Evolutionary conservation across 768 basidiomycete genomes (phyloP), one percentile per base, ranked within the genome.

Genomic region (Tulasnella sp.): DNA sequence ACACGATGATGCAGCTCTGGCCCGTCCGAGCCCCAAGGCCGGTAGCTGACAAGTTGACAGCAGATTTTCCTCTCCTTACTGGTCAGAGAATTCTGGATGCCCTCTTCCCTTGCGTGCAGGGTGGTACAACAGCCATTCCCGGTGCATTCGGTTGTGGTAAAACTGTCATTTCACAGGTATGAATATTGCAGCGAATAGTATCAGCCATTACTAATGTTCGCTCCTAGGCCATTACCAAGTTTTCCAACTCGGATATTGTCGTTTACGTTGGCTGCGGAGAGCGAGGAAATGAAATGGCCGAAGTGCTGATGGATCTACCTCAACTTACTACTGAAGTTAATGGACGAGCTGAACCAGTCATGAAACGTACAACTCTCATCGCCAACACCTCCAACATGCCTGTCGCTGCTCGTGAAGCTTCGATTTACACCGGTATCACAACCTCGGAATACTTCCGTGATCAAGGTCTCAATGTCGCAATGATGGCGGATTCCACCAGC

Each of bases 311-410:
- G 82, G 95, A 98, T 63, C 70, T 72, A 81, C 95, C 95, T 39
- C 71, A 88, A 66, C 72, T 99, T 27, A 88, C 84, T 1, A 86
- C 96, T 82, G 90, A 95, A 45, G 71, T 93, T 48, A 82, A 76
- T 20, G 80, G 85, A 57, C 88, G 90, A 45, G 81, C 92, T 75
- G 95, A 99, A 66, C 95, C 95, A 29, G 98, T 99, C 73, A 99
- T 99, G 95, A 99, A 99, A 69, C 92, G 95, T 54, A 99, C 95
- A 0, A 89, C 92, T 12, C 79, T 99, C 20, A 92, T 99, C 55
- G 95, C 95, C 58, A 99, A 99, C 66, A 99, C 95, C 2, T 99
- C 95, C 43, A 98, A 98, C 71, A 99, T 99, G 95, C 95, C 95
- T 59, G 95, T 99, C 59, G 95, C 95, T 37, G 95, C 95, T 37